Percentiles rank a stretch among this genome's conserved stretches.
phyloP scores from a whole-genome alignment of 805 yeast species.

The Saccharomycopsis amapae region DNA sequence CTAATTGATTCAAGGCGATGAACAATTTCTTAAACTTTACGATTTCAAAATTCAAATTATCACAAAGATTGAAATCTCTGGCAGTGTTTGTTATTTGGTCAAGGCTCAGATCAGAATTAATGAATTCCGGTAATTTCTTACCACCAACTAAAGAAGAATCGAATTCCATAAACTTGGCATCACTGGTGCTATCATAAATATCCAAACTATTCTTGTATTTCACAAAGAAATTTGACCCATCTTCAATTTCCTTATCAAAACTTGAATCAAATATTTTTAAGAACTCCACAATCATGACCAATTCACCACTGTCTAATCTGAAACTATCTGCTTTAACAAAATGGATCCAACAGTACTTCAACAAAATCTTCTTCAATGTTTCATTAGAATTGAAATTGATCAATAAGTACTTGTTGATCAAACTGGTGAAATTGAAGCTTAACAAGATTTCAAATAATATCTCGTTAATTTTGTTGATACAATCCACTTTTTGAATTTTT shows the following conservation, averaged over 20 bases:
- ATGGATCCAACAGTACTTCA: conserved; percentile 19
- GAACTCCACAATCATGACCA: conserved; percentile 11
- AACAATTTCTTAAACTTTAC: conserved; percentile 18
- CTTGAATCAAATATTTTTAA: conserved; percentile 16
- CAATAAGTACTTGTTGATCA: conserved; percentile 14
- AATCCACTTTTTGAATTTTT: conserved; percentile 14
- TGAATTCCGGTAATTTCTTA: conserved; percentile 6
- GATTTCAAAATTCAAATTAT: conserved; percentile 19
- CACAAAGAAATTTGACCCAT: conserved; percentile 16
- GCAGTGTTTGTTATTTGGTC: not conserved
- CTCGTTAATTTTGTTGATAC: conserved; percentile 17
- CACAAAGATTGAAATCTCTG: conserved; percentile 10
- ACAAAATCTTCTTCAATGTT: conserved; percentile 13
- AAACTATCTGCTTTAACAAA: conserved; percentile 16
- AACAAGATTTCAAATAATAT: conserved; percentile 18
- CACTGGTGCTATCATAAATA: conserved; percentile 10
- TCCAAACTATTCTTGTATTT: conserved; percentile 7
- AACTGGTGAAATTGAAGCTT: conserved; percentile 11
- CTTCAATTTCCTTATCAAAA: conserved; percentile 13
- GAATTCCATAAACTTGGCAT: conserved; percentile 14
- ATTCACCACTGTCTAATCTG: conserved; percentile 16
- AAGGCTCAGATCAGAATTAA: not conserved
- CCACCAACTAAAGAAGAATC: conserved; percentile 14
- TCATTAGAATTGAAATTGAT: conserved; percentile 16
- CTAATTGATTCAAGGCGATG: conserved; percentile 16